A percentile compares a stretch with the other conserved stretches of the same genome.
These are phyloP conservation scores for Cladobotryum protrusum DNA, from an alignment of 2,329 filamentous ascomycete genomes.

Conservation along the genomic window DNA sequence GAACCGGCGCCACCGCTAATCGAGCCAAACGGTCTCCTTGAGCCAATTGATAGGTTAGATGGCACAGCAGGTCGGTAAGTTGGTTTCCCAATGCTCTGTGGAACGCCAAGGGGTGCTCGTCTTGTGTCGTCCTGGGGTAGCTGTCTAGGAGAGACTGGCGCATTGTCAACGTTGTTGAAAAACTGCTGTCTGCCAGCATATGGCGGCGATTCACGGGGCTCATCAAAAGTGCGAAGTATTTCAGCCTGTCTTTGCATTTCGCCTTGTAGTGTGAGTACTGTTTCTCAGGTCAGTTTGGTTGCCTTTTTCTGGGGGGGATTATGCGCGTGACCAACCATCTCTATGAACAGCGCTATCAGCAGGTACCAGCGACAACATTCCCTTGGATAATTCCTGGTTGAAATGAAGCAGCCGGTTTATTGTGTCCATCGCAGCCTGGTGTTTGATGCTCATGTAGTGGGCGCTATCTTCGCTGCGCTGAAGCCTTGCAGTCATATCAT, in stretches of 20 bases:
- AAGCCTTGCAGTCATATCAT: constrained; percentile 70
- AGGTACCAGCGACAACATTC: constrained; percentile 66
- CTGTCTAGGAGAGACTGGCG: constrained; percentile 82
- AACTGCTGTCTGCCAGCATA: constrained; percentile 62
- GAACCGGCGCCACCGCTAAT: constrained; percentile 68
- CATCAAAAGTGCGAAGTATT: constrained; percentile 49
- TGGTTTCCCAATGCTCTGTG: constrained; percentile 51
- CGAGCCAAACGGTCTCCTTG: constrained; percentile 77
- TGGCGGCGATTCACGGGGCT: constrained; percentile 61
- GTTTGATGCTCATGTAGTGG: constrained; percentile 71
- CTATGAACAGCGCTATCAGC: constrained; percentile 71
- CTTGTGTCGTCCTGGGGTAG: constrained; percentile 78
- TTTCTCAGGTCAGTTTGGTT: constrained; percentile 1
- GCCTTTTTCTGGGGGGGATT: neutral
- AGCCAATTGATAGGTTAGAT: constrained; percentile 71
- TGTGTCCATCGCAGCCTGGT: constrained; percentile 75
- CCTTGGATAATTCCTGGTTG: constrained; percentile 77
- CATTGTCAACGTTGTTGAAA: constrained; percentile 62
- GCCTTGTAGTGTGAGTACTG: constrained; percentile 50
- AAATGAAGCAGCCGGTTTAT: constrained; percentile 65
- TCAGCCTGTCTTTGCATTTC: constrained; percentile 59
- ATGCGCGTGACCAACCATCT: constrained; percentile 57
- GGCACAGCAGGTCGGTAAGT: constrained; percentile 74
- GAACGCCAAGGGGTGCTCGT: constrained; percentile 60
- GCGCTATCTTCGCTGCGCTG: constrained; percentile 79